Evolutionary conservation across 2,329 filamentous ascomycete species (phyloP).

Genomic region (Orbilia brochopaga): DNA sequence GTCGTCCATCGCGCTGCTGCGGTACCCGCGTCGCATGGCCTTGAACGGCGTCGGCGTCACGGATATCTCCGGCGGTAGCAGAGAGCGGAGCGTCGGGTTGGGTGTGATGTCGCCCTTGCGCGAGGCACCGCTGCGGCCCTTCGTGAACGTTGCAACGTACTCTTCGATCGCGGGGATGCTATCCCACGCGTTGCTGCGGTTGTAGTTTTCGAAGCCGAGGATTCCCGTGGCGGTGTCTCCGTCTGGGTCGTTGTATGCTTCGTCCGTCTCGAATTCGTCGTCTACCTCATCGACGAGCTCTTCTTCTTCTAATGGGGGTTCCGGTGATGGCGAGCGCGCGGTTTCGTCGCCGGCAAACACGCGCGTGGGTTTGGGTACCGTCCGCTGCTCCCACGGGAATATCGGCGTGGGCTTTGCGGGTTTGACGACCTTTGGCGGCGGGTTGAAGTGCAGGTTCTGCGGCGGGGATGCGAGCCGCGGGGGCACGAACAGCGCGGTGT

Average conservation of each 20-base stretch:
- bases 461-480: conserved; percentile 83
- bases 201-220: conserved; percentile 74
- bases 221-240: conserved; percentile 19
- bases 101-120: conserved; percentile 38
- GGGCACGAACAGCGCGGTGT: conserved; percentile 75
- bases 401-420: conserved; percentile 62
- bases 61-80: conserved; percentile 51
- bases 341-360: conserved; percentile 68
- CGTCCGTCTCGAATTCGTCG: conserved; percentile 53
- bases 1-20: conserved; percentile 51
- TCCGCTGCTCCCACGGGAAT: conserved; percentile 81
- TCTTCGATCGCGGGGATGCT: conserved; percentile 83
- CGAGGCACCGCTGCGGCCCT: conserved; percentile 6
- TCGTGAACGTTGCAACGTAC: conserved; percentile 72
- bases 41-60: conserved; percentile 53
- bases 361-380: conserved; percentile 61
- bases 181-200: conserved; percentile 90
- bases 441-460: conserved; percentile 84
- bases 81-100: conserved; percentile 13
- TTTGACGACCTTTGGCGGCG: conserved; percentile 64
- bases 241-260: conserved; percentile 16
- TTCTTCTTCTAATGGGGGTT: conserved; percentile 31
- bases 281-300: conserved; percentile 53
- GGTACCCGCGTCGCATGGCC: conserved; percentile 41
- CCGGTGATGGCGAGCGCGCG: conserved; percentile 52